Evolutionary conservation across 129 eudicot genomes (phyloP).

Genomic region (Lactuca sativa): DNA sequence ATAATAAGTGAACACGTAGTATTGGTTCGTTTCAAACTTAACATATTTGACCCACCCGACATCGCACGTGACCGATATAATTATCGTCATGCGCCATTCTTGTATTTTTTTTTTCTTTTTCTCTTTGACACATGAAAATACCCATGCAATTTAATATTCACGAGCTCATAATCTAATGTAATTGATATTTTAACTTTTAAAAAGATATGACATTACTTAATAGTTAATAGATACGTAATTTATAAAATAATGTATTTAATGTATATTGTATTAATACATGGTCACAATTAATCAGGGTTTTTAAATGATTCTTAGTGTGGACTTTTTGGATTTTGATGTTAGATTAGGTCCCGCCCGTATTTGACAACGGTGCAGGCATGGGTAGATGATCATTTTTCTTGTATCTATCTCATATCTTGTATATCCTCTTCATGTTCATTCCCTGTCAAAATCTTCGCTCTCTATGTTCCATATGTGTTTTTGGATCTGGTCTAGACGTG

Average conservation of each 20-base stretch:
- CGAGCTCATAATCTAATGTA: background rate
- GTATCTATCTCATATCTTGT: background rate
- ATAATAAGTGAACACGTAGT: slow-evolving; percentile 8
- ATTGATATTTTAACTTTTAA: no score
- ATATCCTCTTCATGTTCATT: background rate
- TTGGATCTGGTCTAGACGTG: background rate
- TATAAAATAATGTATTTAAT: no score
- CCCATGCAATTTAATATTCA: background rate
- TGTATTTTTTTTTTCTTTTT: background rate
- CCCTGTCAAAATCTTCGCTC: background rate
- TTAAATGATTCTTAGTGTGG: background rate
- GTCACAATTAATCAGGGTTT: no score
- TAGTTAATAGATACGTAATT: no score
- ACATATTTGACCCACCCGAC: slow-evolving; percentile 16
- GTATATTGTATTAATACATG: no score
- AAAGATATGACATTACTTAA: no score
- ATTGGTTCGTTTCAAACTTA: background rate
- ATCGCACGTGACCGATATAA: slow-evolving; percentile 16
- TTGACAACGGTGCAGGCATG: background rate
- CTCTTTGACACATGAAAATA: background rate
- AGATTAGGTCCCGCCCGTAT: background rate
- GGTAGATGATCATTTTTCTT: background rate
- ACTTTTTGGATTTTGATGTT: no score
- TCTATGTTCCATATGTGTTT: background rate
- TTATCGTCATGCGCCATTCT: background rate